phyloP scores from a whole-genome alignment of 495 filamentous ascomycete species.

The Tuber calosporum region DNA sequence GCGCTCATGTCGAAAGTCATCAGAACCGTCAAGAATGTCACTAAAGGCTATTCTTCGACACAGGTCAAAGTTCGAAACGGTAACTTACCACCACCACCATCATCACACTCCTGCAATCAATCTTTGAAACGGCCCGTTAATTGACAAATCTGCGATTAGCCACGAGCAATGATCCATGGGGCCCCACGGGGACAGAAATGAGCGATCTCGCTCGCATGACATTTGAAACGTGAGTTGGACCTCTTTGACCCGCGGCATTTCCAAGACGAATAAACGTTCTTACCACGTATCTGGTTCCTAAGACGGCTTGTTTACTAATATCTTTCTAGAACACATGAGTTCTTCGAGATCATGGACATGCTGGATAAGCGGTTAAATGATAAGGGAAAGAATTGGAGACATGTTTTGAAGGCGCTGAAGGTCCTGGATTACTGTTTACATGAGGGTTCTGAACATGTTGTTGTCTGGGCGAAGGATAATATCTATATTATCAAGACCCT shows the following conservation, averaged over 20 bases:
- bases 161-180: conserved; percentile 99
- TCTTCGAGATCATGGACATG: conserved; percentile 99
- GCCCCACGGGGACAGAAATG: conserved; percentile 97
- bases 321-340: conserved; percentile 71
- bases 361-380: conserved; percentile 97
- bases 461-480: conserved; percentile 96
- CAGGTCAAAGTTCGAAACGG: conserved; percentile 99
- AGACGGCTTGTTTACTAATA: conserved; percentile 21
- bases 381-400: conserved; percentile 99
- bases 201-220: conserved; percentile 96
- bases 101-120: not conserved
- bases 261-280: conserved; percentile 13
- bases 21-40: conserved; percentile 98
- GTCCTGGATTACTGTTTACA: conserved; percentile 98
- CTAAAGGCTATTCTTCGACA: conserved; percentile 93
- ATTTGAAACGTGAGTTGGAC: conserved; percentile 73
- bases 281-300: not conserved
- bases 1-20: conserved; percentile 86
- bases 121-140: conserved; percentile 14
- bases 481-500: conserved; percentile 98
- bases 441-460: conserved; percentile 91
- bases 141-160: conserved; percentile 50
- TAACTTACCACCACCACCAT: conserved; percentile 47
- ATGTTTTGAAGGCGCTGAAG: conserved; percentile 95
- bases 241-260: conserved; percentile 11